A percentile compares a stretch with the other conserved stretches of the same genome.
Evolutionary conservation across 768 basidiomycete genomes (phyloP).

Genomic region (Arthromyces matolae): DNA sequence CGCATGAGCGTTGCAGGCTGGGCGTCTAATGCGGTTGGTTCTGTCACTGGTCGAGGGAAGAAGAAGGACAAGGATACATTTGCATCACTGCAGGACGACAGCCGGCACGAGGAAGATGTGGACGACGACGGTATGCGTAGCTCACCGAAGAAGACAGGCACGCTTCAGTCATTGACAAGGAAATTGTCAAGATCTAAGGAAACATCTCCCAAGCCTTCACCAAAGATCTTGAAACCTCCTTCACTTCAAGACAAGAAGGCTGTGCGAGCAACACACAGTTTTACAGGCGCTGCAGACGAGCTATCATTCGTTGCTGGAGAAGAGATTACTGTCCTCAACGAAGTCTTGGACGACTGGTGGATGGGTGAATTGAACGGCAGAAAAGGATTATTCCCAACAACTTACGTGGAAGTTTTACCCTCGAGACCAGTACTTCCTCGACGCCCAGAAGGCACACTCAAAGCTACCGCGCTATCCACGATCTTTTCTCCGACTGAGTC

Average conservation of each 20-base stretch:
- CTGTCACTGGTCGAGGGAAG: conserved; percentile 50
- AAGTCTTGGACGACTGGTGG: conserved; percentile 91
- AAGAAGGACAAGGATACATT: conserved; percentile 60
- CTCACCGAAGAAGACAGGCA: conserved; percentile 23
- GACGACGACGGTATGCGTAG: conserved; percentile 18
- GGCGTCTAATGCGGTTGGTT: conserved; percentile 64
- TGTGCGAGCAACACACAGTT: conserved; percentile 74
- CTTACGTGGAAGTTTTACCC: conserved; percentile 58
- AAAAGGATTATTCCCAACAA: conserved; percentile 78
- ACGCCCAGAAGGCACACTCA: conserved; percentile 14
- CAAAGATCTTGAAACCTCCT: conserved; percentile 47
- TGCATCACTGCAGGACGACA: conserved; percentile 44
- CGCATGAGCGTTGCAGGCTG: conserved; percentile 56
- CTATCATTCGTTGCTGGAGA: conserved; percentile 71
- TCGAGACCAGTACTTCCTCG: conserved; percentile 28
- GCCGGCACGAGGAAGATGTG: conserved; percentile 24
- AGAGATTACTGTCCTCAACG: conserved; percentile 70
- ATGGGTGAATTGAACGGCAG: conserved; percentile 71
- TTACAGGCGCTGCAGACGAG: conserved; percentile 73
- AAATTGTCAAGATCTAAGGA: conserved; percentile 34
- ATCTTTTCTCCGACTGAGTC: neutral
- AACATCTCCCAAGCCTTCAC: conserved; percentile 29
- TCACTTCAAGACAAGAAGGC: conserved; percentile 48
- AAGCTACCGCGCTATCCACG: conserved; percentile 4
- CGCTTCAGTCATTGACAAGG: conserved; percentile 26